Evolutionary conservation across 768 basidiomycete species (phyloP).

Genomic region (Leucocoprinus birnbaumii): DNA sequence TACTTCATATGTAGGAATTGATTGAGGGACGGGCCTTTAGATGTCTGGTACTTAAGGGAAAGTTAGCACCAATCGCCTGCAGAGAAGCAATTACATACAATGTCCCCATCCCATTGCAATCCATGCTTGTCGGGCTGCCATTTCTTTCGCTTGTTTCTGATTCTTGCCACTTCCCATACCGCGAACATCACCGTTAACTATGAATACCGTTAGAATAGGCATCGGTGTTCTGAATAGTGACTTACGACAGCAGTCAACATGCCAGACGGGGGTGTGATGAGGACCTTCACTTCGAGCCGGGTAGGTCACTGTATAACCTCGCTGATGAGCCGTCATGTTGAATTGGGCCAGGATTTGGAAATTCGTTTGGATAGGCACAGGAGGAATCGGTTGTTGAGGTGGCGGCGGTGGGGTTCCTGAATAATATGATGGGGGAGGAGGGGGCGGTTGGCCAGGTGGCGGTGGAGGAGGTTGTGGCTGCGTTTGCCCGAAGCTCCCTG

Average conservation of each 20-base stretch:
- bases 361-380: conserved; percentile 19
- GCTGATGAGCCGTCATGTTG: conserved; percentile 53
- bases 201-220: background rate
- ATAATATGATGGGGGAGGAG: conserved; percentile 17
- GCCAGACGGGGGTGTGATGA: conserved; percentile 56
- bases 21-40: background rate
- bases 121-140: conserved; percentile 61
- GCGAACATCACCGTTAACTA: conserved; percentile 49
- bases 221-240: background rate
- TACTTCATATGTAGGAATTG: background rate
- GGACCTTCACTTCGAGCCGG: conserved; percentile 44
- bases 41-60: background rate
- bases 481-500: too few relatives aligned
- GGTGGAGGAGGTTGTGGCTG: conserved; percentile 17
- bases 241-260: conserved; percentile 51
- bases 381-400: conserved; percentile 19
- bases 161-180: conserved; percentile 54
- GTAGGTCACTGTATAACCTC: conserved; percentile 42
- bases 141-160: conserved; percentile 67
- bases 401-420: background rate
- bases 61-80: background rate
- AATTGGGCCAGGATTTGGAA: conserved; percentile 39
- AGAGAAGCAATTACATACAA: conserved; percentile 11
- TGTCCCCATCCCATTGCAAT: conserved; percentile 49
- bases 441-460: conserved; percentile 10